Conservation (phyloP, 2,329 filamentous ascomycete genomes). For the Diaporthe sp. region DNA sequence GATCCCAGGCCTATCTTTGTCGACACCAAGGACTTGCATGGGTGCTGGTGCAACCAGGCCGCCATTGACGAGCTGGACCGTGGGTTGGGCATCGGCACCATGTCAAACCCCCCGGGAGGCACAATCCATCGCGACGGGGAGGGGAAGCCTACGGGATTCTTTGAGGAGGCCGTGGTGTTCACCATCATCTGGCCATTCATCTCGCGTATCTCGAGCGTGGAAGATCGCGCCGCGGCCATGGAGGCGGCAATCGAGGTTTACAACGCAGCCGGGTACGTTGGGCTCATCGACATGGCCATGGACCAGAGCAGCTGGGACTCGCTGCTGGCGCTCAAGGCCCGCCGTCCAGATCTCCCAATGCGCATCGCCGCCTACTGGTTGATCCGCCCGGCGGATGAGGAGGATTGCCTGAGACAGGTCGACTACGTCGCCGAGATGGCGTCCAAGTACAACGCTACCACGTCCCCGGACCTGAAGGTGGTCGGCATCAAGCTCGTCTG, state of each 20-base stretch:
- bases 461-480: conserved; percentile 64
- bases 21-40: conserved; percentile 70
- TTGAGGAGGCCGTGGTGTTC: conserved; percentile 68
- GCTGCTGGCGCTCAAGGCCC: conserved; percentile 56
- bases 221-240: conserved; percentile 63
- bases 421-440: conserved; percentile 64
- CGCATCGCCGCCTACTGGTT: conserved; percentile 71
- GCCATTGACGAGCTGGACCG: conserved; percentile 65
- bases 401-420: conserved; percentile 63
- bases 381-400: conserved; percentile 61
- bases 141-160: conserved; percentile 64
- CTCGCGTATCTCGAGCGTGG: conserved; percentile 61
- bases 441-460: conserved; percentile 58
- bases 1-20: conserved; percentile 67
- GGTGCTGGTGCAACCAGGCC: conserved; percentile 68
- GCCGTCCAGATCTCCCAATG: conserved; percentile 56
- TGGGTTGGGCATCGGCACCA: conserved; percentile 61
- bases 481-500: conserved; percentile 76
- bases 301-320: conserved; percentile 69
- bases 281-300: conserved; percentile 72
- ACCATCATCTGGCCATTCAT: conserved; percentile 69
- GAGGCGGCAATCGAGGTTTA: conserved; percentile 63
- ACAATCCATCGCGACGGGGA: conserved; percentile 62
- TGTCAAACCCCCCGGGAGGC: conserved; percentile 65
- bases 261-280: conserved; percentile 65